Evolutionary conservation across 257 asterid species (phyloP), one percentile per base, ranked within the genome.

Genomic region (Mitragyna speciosa): DNA sequence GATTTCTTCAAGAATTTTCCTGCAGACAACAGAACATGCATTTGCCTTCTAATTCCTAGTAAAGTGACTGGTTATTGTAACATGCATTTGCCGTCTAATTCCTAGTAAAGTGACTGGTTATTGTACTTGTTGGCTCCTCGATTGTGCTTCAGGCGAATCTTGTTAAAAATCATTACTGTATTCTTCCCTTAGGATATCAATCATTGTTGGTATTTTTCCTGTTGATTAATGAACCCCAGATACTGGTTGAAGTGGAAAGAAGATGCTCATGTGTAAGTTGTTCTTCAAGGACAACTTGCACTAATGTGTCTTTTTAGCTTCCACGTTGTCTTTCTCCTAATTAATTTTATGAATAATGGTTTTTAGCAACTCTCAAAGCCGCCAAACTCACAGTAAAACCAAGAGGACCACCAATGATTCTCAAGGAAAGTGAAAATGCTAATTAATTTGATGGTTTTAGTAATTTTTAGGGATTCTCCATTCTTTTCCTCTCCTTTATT

Each of bases 191-290:
- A 51, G 49, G 41, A 45, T 26, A 41, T 75, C 79, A 75, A 76
- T 83, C 45, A 52, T 58, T 75, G 61, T 68, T 68, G 80, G 78
- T 5, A 16, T 58, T 75, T 33, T 20, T 24, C 72, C 70, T 22
- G 11, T 75, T 74, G 20, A 72, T 36, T 36, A 36, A 67, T n/a
- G 20, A 15, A 49, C 70, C 75, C 36, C 36, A 31, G 28, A 28
- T 64, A 36, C 30, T 75, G 77, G 73, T 80, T 80, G 68, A 49
- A 39, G 75, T 65, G 65, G 48, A 70, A 80, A 72, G 22, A 75
- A 80, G 84, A 80, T 84, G 84, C 82, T 58, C 1, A 65, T 52
- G 51, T 58, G 26, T 69, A 76, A 81, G 30, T 72, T 65, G 75
- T 73, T 82, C n/a, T 24, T 36, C 56, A 39, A 7, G 59, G 73